Evolutionary conservation across 768 basidiomycete genomes (phyloP).

Genomic region (Xerocomellus chrysenteron): DNA sequence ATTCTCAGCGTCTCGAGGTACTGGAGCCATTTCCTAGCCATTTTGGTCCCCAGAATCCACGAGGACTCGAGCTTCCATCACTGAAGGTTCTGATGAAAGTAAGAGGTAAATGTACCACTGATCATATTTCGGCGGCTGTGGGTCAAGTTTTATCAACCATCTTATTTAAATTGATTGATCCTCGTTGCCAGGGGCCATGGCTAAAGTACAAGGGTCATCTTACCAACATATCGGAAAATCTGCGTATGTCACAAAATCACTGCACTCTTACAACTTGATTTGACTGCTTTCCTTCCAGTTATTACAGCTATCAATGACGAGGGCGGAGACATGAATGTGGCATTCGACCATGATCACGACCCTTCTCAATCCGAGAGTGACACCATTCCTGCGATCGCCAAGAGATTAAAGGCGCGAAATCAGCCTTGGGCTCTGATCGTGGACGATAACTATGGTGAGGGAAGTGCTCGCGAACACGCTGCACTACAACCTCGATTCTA

Average conservation of each 20-base stretch:
- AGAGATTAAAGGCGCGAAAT: slow-evolving; percentile 76
- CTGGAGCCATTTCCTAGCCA: slow-evolving; percentile 82
- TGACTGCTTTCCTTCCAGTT: slow-evolving; percentile 44
- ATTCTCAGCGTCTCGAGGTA: slow-evolving; percentile 83
- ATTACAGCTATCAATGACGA: slow-evolving; percentile 97
- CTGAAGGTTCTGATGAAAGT: slow-evolving; percentile 88
- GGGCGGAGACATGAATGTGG: slow-evolving; percentile 88
- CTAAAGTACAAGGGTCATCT: slow-evolving; percentile 98
- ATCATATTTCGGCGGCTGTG: slow-evolving; percentile 96
- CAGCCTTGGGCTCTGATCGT: slow-evolving; percentile 95
- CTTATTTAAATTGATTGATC: slow-evolving; percentile 1
- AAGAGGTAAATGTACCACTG: slow-evolving; percentile 98
- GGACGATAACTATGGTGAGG: slow-evolving; percentile 97
- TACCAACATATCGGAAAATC: slow-evolving; percentile 94
- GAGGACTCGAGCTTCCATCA: slow-evolving; percentile 72
- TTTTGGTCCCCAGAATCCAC: slow-evolving; percentile 52
- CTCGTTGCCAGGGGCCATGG: slow-evolving; percentile 78
- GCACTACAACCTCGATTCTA: slow-evolving; percentile 96
- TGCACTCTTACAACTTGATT: neutral
- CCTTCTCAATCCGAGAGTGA: slow-evolving; percentile 49
- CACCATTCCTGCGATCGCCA: slow-evolving; percentile 89
- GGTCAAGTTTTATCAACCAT: slow-evolving; percentile 24
- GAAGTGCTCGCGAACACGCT: slow-evolving; percentile 96
- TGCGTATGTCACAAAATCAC: slow-evolving; percentile 52
- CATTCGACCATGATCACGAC: slow-evolving; percentile 70